These are phyloP conservation scores for Sugiyamaella chiloensis DNA, from an alignment of 805 yeast species.

Conservation along the genomic window DNA sequence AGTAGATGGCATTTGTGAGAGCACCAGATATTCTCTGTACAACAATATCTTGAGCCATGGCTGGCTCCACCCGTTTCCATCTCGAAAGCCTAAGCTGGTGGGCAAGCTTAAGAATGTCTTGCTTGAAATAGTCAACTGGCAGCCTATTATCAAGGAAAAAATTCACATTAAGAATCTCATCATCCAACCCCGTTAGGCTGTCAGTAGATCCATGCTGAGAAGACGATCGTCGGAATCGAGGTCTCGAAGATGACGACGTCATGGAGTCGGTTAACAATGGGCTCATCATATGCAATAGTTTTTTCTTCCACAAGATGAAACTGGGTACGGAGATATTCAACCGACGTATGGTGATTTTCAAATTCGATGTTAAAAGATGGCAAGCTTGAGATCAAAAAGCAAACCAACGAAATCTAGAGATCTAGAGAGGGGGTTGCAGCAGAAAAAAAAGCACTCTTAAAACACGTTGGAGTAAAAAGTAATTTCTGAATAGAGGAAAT, in stretches of 20 bases:
- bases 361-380: too few relatives aligned
- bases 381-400: too few relatives aligned
- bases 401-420: too few relatives aligned
- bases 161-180: conserved; percentile 36
- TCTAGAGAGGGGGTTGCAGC: too few relatives aligned
- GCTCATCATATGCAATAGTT: too few relatives aligned
- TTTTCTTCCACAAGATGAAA: too few relatives aligned
- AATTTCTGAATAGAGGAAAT: too few relatives aligned
- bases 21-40: conserved; percentile 84
- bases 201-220: conserved; percentile 7
- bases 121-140: conserved; percentile 81
- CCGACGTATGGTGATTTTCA: too few relatives aligned
- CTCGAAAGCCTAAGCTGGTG: conserved; percentile 65
- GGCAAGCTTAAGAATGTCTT: conserved; percentile 66
- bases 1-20: conserved; percentile 84
- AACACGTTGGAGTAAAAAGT: too few relatives aligned
- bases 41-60: conserved; percentile 43
- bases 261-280: not conserved
- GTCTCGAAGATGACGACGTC: too few relatives aligned
- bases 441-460: too few relatives aligned
- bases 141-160: conserved; percentile 69
- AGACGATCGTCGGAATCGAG: conserved; percentile 7
- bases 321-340: too few relatives aligned
- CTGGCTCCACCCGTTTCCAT: conserved; percentile 61
- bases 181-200: conserved; percentile 7